phyloP scores from a whole-genome alignment of 2,329 filamentous ascomycete genomes.

The Phialemonium atrogriseum region DNA sequence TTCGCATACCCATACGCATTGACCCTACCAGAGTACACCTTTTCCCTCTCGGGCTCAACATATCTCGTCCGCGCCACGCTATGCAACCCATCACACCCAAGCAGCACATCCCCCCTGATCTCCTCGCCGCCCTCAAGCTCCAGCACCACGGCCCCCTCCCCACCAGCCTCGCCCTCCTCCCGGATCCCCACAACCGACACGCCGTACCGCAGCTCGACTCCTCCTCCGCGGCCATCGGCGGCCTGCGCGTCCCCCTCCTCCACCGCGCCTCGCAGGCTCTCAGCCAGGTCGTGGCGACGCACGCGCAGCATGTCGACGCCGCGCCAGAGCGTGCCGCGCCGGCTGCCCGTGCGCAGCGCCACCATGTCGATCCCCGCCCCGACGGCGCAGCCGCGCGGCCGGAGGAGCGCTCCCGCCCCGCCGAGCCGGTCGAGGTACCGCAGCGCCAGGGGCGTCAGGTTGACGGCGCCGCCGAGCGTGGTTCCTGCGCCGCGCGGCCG shows the following conservation, averaged over 20 bases:
- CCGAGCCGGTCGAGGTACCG: constrained; percentile 33
- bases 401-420: constrained; percentile 18
- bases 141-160: constrained; percentile 1
- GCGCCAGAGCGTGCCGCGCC: constrained; percentile 16
- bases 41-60: constrained; percentile 8
- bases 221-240: too few relatives aligned
- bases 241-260: too few relatives aligned
- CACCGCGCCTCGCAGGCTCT: constrained; percentile 9
- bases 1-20: constrained; percentile 14
- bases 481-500: constrained; percentile 27
- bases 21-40: constrained; percentile 8
- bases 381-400: constrained; percentile 10
- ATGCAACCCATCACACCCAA: constrained; percentile 17
- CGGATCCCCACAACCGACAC: constrained; percentile 10
- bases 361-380: constrained; percentile 19
- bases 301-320: constrained; percentile 18
- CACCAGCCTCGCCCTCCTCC: constrained; percentile 4
- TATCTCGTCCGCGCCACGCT: constrained; percentile 9
- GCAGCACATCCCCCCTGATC: constrained; percentile 14
- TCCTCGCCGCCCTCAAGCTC: constrained; percentile 4
- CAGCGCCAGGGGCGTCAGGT: constrained; percentile 37
- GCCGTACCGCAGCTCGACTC: constrained; percentile 11
- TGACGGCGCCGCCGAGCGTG: constrained; percentile 35
- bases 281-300: constrained; percentile 17
- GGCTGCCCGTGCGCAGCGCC: constrained; percentile 16